These are phyloP conservation scores for Epichloe elymi DNA, from an alignment of 2,329 filamentous ascomycete genomes.

Conservation along the genomic window DNA sequence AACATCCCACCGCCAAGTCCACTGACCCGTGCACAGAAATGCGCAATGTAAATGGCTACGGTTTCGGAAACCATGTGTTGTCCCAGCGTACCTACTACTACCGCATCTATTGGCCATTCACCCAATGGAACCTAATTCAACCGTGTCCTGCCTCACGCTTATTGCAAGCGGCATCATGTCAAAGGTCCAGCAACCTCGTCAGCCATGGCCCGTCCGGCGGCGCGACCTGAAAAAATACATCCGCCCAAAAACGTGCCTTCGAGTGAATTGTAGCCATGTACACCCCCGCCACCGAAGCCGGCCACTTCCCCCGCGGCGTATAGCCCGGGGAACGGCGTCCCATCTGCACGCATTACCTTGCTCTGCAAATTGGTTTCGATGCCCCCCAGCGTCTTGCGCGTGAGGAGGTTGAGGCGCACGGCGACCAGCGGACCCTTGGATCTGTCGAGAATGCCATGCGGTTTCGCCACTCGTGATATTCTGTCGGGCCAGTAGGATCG, in stretches of 20 bases:
- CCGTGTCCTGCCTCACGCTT: background rate
- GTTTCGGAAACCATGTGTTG: no score
- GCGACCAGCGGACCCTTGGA: constrained; percentile 46
- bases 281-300: constrained; percentile 48
- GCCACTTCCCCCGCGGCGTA: constrained; percentile 49
- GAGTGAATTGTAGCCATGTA: constrained; percentile 48
- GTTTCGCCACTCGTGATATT: constrained; percentile 35
- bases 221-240: constrained; percentile 48
- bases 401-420: constrained; percentile 46
- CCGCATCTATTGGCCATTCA: no score
- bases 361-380: constrained; percentile 46
- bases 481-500: constrained; percentile 42
- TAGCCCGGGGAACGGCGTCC: constrained; percentile 34
- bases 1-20: no score
- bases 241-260: constrained; percentile 51
- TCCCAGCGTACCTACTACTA: no score
- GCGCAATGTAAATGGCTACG: no score
- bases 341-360: constrained; percentile 40
- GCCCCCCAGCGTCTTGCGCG: constrained; percentile 48
- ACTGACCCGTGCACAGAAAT: no score
- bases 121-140: no score
- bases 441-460: constrained; percentile 40
- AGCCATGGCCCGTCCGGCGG: constrained; percentile 41
- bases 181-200: constrained; percentile 23
- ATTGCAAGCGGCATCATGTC: background rate